phyloP scores from a whole-genome alignment of 2,329 filamentous ascomycete species.

The Alternaria consortialis region DNA sequence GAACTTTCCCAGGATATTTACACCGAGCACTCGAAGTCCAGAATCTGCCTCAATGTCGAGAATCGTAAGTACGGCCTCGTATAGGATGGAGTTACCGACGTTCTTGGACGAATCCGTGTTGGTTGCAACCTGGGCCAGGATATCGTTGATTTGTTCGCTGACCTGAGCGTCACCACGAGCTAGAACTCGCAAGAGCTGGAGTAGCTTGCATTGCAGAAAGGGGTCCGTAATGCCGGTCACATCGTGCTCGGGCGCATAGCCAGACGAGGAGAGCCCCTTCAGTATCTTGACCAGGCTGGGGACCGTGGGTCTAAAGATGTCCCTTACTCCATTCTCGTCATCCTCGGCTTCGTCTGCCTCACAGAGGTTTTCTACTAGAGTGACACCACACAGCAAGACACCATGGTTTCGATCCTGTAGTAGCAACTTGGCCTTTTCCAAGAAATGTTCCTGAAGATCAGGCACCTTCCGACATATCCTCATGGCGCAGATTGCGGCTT shows the following conservation, averaged over 20 bases:
- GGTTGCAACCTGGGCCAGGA: slow-evolving; percentile 93
- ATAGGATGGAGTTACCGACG: slow-evolving; percentile 96
- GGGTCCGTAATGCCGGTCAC: slow-evolving; percentile 98
- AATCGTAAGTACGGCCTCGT: slow-evolving; percentile 96
- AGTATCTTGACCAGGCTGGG: slow-evolving; percentile 86
- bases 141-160: slow-evolving; percentile 98
- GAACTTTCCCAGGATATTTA: slow-evolving; percentile 98
- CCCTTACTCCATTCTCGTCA: slow-evolving; percentile 87
- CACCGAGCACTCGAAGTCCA: slow-evolving; percentile 88
- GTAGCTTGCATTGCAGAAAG: slow-evolving; percentile 95
- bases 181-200: slow-evolving; percentile 84
- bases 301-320: slow-evolving; percentile 89
- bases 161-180: slow-evolving; percentile 85
- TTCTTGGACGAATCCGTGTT: slow-evolving; percentile 99
- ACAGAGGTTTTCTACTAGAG: slow-evolving; percentile 88
- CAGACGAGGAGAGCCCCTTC: slow-evolving; percentile 91
- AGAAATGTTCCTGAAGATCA: slow-evolving; percentile 94
- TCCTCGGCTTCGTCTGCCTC: slow-evolving; percentile 94
- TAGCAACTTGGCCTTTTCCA: slow-evolving; percentile 90
- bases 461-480: slow-evolving; percentile 98
- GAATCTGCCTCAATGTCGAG: slow-evolving; percentile 98
- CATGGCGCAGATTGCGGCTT: slow-evolving; percentile 99
- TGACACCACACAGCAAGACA: slow-evolving; percentile 90
- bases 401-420: slow-evolving; percentile 95
- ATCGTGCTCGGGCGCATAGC: slow-evolving; percentile 97